Base-by-base conservation (phyloP, 139 green algal genomes). In the Monoraphidium neglectum region DNA sequence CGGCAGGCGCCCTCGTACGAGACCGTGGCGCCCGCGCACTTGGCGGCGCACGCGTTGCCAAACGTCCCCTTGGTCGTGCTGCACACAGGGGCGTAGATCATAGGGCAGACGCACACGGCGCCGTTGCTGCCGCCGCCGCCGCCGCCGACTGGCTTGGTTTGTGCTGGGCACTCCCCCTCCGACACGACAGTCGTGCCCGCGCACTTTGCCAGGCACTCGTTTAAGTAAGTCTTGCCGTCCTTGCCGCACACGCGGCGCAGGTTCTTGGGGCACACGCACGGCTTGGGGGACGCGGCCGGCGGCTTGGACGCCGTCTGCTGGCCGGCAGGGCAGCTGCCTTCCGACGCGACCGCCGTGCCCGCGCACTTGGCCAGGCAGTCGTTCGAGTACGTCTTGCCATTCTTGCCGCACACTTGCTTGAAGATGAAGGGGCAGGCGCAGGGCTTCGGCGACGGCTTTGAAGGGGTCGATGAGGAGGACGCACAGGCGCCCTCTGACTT, bases 361-460 rank as follows among this genome's bases (percentile, higher is more conserved):
- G 57, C 75, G 37, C 79, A 88, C 30, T 43, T 37, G 18, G 76
- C 79, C 13, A 57, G 23, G 51, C 79, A 86, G 13, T 28, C 35
- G 64, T 83, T 86, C 53, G 36, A 71, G 80, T 86, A 88, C 33
- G 40, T 77, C 36, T 82, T 77, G n/a, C 77, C 61, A 32, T 86
- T 46, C 26, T 51, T 43, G 33, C 76, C 83, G 66, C 79, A 86
- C 16, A 86, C 80, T 3, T 80, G 84, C 2, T 81, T 59, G 35
- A 83, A 84, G 6, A 77, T 16, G 6, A 35, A 43, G 3, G 77
- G n/a, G 65, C 84, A 89, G 12, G 79, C 72, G 40, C 72, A 78
- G 8, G 26, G 47, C 28, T 74, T 16, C 68, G 65, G 37, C 69
- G 32, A 35, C 23, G 1, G 23, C 18, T 66, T 21, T n/a, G n/a